Conservation (phyloP, 805 yeast species). For the Kockiozyma suomiensis region DNA sequence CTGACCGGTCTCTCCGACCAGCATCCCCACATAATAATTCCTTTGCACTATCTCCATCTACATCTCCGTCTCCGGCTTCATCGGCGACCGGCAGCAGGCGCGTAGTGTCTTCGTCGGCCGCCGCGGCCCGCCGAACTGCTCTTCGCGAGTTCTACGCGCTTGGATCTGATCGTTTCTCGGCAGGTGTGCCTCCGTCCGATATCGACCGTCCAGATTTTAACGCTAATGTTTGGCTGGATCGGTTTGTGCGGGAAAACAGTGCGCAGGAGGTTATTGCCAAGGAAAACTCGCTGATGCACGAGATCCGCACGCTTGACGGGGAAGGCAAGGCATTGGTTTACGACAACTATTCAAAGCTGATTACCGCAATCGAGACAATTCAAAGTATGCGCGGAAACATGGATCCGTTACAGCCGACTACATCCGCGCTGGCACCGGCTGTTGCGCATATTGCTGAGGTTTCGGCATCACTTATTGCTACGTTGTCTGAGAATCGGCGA, state of each 20-base stretch:
- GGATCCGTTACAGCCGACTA: constrained; percentile 34
- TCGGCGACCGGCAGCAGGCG: background rate
- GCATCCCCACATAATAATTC: too few species aligned
- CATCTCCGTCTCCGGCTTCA: background rate
- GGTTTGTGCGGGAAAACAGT: constrained; percentile 19
- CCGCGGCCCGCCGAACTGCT: constrained; percentile 36
- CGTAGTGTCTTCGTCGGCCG: constrained; percentile 11
- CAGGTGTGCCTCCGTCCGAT: constrained; percentile 29
- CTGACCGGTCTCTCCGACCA: background rate
- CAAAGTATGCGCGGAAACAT: constrained; percentile 31
- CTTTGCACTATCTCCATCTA: background rate
- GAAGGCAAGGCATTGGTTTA: constrained; percentile 39
- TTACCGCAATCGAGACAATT: constrained; percentile 36
- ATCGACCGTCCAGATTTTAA: constrained; percentile 32
- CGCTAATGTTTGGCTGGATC: constrained; percentile 25
- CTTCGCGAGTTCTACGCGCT: constrained; percentile 36
- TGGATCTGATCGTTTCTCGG: constrained; percentile 27
- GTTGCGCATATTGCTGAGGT: constrained; percentile 33
- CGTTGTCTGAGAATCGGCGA: constrained; percentile 18
- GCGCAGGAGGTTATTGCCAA: constrained; percentile 19
- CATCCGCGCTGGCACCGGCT: constrained; percentile 31
- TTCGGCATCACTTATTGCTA: constrained; percentile 28
- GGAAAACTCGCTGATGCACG: constrained; percentile 32
- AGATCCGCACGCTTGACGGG: constrained; percentile 35
- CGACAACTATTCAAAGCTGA: constrained; percentile 36